Base-by-base conservation (phyloP, 768 basidiomycete species). In the Auricularia sp. region DNA sequence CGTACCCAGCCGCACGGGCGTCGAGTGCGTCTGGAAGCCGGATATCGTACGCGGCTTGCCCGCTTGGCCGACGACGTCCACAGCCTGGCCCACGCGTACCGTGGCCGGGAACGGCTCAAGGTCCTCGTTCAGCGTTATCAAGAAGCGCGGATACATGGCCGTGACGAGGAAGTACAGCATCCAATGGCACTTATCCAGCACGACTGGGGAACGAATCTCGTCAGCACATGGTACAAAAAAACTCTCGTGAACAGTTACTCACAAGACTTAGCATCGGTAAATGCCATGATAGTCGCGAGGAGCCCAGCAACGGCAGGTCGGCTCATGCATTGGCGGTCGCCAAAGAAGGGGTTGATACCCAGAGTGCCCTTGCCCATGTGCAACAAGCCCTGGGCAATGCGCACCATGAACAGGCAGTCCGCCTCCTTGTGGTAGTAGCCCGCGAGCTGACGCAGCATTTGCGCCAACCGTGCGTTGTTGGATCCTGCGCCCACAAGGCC, bases 361-460 rank as follows among this genome's bases (percentile, higher is more conserved):
- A 99, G 92, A 14, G 95, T 98, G 42, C 97, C 97, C 77, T 99
- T 99, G 75, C 97, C 97, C 95, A 98, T 95, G 75, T 98, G 94
- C n/a, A 98, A 90, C 70, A 98, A 77, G 21, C 97, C 97, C 76
- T 98, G 90, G 2, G 96, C 92, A 65, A 99, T 86, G 64, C 97
- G 87, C 21, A 98, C 95, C 82, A 92, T 90, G 75, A 99, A 98
- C 70, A 98, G 76, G 73, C 93, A 96, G 72, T 99, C 94, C 0
- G 95, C 86, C 75, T 99, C 97, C 74, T 98, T 98, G 77, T 90
- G 83, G 76, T 99, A 99, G 79, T 98, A 99, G n/a, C 92, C 92
- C 11, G 96, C 94, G 3, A 99, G 82, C 73, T 95, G 94, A 51
- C 97, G 83, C 37, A 99, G 84, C 96, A 99, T 97, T 77, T 99